Percentiles rank a stretch among this genome's conserved stretches.
phyloP scores from a whole-genome alignment of 176 grass and related monocot species.

The Triticum dicoccoides region DNA sequence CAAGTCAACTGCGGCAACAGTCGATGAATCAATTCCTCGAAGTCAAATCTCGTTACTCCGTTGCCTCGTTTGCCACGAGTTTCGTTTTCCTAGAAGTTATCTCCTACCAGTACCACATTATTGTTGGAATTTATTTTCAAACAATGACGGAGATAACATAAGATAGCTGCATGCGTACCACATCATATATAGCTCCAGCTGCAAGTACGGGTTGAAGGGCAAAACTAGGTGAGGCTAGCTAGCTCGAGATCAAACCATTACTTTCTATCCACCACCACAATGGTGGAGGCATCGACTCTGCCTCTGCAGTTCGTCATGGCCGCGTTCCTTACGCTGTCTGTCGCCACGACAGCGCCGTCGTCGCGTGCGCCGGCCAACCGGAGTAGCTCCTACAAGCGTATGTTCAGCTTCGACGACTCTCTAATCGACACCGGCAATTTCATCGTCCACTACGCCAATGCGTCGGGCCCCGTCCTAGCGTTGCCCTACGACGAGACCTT shows the following conservation, averaged over 20 bases:
- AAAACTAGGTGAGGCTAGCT: neutral
- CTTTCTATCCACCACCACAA: neutral
- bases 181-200: no score
- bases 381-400: constrained; percentile 34
- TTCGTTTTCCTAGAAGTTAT: no score
- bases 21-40: no score
- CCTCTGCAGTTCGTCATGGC: neutral
- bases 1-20: no score
- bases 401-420: constrained; percentile 73
- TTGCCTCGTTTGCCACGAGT: no score
- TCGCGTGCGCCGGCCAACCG: neutral
- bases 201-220: neutral
- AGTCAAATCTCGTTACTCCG: no score
- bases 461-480: constrained; percentile 26
- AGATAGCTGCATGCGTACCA: neutral
- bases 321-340: neutral
- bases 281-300: neutral
- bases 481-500: constrained; percentile 77
- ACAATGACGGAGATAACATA: no score
- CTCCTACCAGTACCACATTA: no score
- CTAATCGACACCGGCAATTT: constrained; percentile 69
- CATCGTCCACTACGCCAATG: constrained; percentile 32
- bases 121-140: no score
- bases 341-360: neutral
- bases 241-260: neutral